Evolutionary conservation across 176 grass and related monocot species (phyloP).

Genomic region (Aegilops sharonensis): DNA sequence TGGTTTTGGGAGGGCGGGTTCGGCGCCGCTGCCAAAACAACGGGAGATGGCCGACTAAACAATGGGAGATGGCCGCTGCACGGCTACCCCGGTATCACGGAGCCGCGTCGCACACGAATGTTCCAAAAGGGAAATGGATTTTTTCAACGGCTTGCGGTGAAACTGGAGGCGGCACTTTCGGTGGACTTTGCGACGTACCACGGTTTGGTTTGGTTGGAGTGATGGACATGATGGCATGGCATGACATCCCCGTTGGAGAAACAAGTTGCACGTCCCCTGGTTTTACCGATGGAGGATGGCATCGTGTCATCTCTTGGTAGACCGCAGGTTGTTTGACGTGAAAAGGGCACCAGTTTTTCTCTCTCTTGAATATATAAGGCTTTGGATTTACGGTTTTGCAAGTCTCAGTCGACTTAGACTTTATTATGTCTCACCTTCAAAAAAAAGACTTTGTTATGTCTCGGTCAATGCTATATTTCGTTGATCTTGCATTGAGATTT

Average conservation of each 20-base stretch:
- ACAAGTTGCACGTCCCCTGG: too few relatives aligned
- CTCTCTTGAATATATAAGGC: too few relatives aligned
- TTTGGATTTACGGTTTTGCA: too few relatives aligned
- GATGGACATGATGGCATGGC: too few relatives aligned
- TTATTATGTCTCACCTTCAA: too few relatives aligned
- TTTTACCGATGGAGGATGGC: background rate
- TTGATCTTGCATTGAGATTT: too few relatives aligned
- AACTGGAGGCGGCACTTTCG: constrained; percentile 16
- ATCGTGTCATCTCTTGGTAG: background rate
- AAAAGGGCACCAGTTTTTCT: too few relatives aligned
- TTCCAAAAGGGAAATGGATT: background rate
- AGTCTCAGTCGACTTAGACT: too few relatives aligned
- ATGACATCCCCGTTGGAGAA: too few relatives aligned
- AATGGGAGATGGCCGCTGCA: background rate
- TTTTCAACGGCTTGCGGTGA: background rate
- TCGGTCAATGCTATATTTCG: too few relatives aligned
- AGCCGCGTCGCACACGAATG: constrained; percentile 10
- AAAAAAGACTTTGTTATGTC: too few relatives aligned
- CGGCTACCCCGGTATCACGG: background rate
- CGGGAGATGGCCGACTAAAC: background rate
- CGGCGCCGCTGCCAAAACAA: constrained; percentile 22
- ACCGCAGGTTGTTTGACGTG: too few relatives aligned
- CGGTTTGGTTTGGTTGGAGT: background rate
- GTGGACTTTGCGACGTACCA: background rate
- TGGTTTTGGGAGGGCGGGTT: constrained; percentile 40